Evolutionary conservation across 108 stramenopile species (phyloP), one percentile per base, ranked within the genome.

Genomic region (Pseudonitzschia multiseries): DNA sequence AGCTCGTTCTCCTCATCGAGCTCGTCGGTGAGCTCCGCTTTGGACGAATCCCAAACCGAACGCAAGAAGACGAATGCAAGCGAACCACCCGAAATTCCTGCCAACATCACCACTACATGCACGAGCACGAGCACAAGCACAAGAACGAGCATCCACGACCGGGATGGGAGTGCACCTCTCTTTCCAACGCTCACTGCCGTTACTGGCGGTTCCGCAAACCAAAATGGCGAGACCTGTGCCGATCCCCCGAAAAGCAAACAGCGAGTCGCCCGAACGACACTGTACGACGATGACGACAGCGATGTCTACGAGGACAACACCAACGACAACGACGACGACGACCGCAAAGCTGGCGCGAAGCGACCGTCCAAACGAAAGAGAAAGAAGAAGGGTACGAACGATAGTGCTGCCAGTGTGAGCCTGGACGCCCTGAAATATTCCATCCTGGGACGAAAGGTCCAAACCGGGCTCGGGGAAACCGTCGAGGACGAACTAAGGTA

Each of bases 281-380:
- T 62, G 9, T 62, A 62, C 32, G 20, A 62, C 36, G 61, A 62
- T 14, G 61, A 62, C 32, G 61, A 62, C 31, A 62, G 61, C 31
- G 36, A 62, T 15, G 4, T 62, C 2, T 62, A 62, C 29, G 61
- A 62, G n/a, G 29, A 62, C 17, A 20, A 40, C 14, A 29, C 36
- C 14, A 40, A 14, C 27, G 29, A 62, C 17, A 20, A 40, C 14
- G 18, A 62, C 14, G 31, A 14, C 27, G 0, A 9, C 57, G 57
- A 59, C 24, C n/a, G 8, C n/a, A 15, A 54, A 54, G 14, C 53
- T 0, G 22, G 15, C 4, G 24, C 8, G 24, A 54, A 54, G 15
- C 27, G 24, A 27, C 9, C 46, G 12, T 18, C 46, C 1, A 14
- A 14, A 48, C 46, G 8, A 24, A 56, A 56, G 24, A 20, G 24